Evolutionary conservation across 345 rosid species (phyloP), one percentile per base, ranked within the genome.

Genomic region (Salix exigua): DNA sequence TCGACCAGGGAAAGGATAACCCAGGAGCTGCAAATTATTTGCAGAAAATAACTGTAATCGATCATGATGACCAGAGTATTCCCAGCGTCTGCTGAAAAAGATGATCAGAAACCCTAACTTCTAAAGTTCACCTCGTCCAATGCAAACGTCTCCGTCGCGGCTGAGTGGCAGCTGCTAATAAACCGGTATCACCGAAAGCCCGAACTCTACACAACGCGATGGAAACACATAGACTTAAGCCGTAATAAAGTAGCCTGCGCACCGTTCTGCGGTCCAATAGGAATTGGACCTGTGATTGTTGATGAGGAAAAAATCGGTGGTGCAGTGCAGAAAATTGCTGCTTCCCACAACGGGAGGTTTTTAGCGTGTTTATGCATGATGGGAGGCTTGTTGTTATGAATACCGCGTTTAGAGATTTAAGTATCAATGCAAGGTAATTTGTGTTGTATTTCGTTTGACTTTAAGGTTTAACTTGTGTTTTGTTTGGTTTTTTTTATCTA

Each of bases 181-280:
- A 88, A 93, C 64, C 83, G 94, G 7, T 96, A 88, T 85, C 93
- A 96, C 83, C 90, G 99, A 51, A 96, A 96, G 75, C 97, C 91
- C 18, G 97, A 86, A 86, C 87, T 92, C 48, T 93, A 93, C 83
- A 87, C 86, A 62, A 88, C 93, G 96, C 87, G 83, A 75, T 96
- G 99, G 99, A 96, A 86, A 46, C 87, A 92, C 86, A 86, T 96
- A 11, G 99, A 96, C 80, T 84, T 96, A 68, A 81, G 87, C 48
- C 97, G 97, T 37, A 91, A 96, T 88, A 96, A 90, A 82, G 94
- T 93, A 44, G 99, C 99, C 21, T 91, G 97, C 84, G 98, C 97
- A 7, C 90, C 97, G 1, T 96, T 85, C 77, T 97, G 99, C 16
- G 97, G 5, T 33, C 33, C 35, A 33, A 77, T 88, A 19, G 88